These are phyloP conservation scores for Omphalea diandra DNA, from an alignment of 441 rosid species.

Conservation along the genomic window DNA sequence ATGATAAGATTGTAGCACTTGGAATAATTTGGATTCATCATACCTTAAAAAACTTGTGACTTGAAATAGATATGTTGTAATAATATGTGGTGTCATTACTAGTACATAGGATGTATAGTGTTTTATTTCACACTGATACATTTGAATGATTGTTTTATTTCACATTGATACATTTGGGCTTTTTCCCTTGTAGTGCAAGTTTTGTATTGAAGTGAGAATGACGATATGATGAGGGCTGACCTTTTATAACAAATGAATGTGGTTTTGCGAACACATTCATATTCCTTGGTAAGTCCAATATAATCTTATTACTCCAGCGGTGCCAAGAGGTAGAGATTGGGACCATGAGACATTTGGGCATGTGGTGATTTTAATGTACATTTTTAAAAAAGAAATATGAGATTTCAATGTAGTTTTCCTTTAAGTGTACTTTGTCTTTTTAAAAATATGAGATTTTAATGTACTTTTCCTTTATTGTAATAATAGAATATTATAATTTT, in stretches of 20 bases:
- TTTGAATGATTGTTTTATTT: background rate
- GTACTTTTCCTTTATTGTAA: too few relatives aligned
- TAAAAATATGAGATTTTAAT: too few relatives aligned
- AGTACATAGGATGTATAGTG: background rate
- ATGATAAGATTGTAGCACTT: background rate
- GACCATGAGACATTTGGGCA: constrained; percentile 38
- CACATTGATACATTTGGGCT: background rate
- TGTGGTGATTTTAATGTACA: too few relatives aligned
- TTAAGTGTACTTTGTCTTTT: too few relatives aligned
- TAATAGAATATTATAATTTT: too few relatives aligned
- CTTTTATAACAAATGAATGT: constrained; percentile 47
- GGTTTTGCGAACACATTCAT: constrained; percentile 67
- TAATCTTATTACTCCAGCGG: constrained; percentile 40
- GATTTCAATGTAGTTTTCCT: too few relatives aligned
- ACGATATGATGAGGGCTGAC: constrained; percentile 67
- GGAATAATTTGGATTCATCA: background rate
- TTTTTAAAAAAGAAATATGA: too few relatives aligned
- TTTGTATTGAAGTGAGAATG: constrained; percentile 70
- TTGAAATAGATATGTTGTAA: background rate
- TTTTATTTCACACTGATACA: too few relatives aligned
- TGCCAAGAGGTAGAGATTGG: constrained; percentile 58
- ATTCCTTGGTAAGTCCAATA: constrained; percentile 46
- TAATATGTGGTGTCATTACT: background rate
- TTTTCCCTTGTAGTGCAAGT: constrained; percentile 57
- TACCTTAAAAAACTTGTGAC: background rate